phyloP scores from a whole-genome alignment of 805 yeast species.

The Kurtzmaniella fragi region DNA sequence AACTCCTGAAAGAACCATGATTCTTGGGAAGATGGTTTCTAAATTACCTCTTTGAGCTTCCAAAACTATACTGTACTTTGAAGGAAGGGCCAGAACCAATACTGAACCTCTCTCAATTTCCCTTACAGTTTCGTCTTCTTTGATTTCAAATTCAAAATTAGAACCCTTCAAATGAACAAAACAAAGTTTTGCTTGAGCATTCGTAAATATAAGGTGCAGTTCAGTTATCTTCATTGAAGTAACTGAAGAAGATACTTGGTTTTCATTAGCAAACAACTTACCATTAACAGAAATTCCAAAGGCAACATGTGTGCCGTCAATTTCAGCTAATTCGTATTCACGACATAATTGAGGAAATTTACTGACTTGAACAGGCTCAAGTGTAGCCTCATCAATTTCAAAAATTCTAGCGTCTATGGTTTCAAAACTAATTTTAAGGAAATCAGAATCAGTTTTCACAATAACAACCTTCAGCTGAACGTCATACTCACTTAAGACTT shows the following conservation, averaged over 20 bases:
- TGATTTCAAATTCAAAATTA: constrained; percentile 24
- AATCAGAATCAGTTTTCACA: constrained; percentile 51
- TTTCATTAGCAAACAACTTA: constrained; percentile 59
- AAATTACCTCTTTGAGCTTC: constrained; percentile 96
- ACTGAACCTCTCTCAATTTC: constrained; percentile 88
- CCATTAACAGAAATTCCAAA: constrained; percentile 79
- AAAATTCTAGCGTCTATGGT: constrained; percentile 58
- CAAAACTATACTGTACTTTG: constrained; percentile 73
- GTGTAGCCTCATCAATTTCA: constrained; percentile 27
- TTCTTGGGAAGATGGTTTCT: constrained; percentile 90
- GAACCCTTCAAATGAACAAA: constrained; percentile 63
- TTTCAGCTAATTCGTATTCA: constrained; percentile 42
- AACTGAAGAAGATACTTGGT: constrained; percentile 62
- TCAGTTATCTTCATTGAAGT: constrained; percentile 78
- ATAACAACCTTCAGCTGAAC: constrained; percentile 47
- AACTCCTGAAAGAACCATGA: constrained; percentile 82
- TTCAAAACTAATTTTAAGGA: constrained; percentile 49
- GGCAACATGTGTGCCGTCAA: constrained; percentile 27
- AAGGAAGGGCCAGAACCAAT: constrained; percentile 77
- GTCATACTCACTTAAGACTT: constrained; percentile 38
- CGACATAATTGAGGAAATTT: constrained; percentile 69
- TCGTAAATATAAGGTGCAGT: constrained; percentile 71
- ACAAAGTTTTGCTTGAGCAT: constrained; percentile 79
- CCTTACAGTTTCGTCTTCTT: constrained; percentile 75
- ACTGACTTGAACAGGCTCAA: constrained; percentile 30